A percentile compares a stretch with the other conserved stretches of the same genome.
Evolutionary conservation across 208 protist species (phyloP).

Genomic region (Leishmania braziliensis): DNA sequence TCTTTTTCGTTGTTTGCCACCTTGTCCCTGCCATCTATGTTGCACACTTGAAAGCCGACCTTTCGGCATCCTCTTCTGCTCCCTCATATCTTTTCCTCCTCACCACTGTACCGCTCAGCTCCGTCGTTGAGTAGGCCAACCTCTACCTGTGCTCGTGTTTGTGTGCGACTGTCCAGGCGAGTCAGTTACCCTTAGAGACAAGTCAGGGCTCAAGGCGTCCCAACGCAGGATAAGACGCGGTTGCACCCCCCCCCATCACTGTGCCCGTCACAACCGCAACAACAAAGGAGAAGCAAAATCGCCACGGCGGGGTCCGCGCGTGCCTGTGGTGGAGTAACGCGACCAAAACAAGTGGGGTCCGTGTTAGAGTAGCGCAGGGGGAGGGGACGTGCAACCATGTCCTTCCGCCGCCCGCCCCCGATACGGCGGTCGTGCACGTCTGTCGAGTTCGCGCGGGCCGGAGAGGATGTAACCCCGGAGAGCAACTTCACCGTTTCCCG

Average conservation of each 20-base stretch:
- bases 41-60: too few relatives aligned
- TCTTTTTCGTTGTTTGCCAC: background rate
- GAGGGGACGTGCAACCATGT: conserved; percentile 8
- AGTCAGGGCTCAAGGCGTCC: background rate
- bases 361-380: background rate
- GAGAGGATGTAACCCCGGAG: conserved; percentile 33
- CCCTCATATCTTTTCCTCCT: background rate
- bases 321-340: background rate
- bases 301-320: background rate
- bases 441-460: conserved; percentile 44
- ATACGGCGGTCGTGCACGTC: conserved; percentile 34
- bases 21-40: too few relatives aligned
- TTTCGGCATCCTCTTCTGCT: background rate
- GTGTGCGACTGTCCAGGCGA: background rate
- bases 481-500: conserved; percentile 22
- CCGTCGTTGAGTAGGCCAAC: background rate
- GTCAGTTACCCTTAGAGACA: background rate
- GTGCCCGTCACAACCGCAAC: background rate
- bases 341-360: background rate
- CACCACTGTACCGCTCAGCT: background rate
- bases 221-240: background rate
- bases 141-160: background rate
- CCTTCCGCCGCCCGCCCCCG: conserved; percentile 35
- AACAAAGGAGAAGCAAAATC: background rate
- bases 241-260: background rate